A percentile compares a stretch with the other conserved stretches of the same genome.
These are phyloP conservation scores for Amborella trichopoda DNA, from an alignment of 164 flowering plant species.

Conservation along the genomic window DNA sequence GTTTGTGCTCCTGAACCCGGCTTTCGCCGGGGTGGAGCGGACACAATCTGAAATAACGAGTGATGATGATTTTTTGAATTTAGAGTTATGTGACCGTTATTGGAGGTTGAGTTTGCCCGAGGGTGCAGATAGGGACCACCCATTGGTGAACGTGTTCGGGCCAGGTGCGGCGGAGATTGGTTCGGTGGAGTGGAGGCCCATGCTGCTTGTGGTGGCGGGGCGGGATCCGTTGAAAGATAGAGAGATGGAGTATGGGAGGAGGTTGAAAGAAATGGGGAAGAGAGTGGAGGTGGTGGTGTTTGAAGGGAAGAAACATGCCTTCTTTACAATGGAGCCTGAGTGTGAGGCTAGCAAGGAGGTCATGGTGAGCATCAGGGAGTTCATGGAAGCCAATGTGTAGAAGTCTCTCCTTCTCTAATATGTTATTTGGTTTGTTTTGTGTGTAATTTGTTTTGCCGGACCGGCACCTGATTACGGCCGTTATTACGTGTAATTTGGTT, in stretches of 20 bases:
- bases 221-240: neutral
- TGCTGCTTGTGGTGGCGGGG: conserved; percentile 9
- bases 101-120: conserved; percentile 64
- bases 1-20: conserved; percentile 51
- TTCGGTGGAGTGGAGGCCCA: conserved; percentile 30
- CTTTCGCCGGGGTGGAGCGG: conserved; percentile 54
- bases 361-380: conserved; percentile 35
- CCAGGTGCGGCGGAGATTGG: conserved; percentile 33
- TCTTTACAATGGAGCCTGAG: conserved; percentile 44
- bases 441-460: too few species aligned
- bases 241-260: conserved; percentile 44
- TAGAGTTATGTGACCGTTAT: conserved; percentile 59
- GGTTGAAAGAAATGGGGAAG: conserved; percentile 39
- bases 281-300: conserved; percentile 47
- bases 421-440: too few species aligned
- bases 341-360: conserved; percentile 28
- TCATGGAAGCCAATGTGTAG: conserved; percentile 31
- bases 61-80: conserved; percentile 51
- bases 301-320: conserved; percentile 62
- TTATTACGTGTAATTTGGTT: too few species aligned
- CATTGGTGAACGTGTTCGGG: conserved; percentile 63
- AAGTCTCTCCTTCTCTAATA: too few species aligned
- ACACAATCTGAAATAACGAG: conserved; percentile 51
- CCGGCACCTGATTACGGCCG: too few species aligned
- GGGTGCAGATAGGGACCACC: conserved; percentile 53